Evolutionary conservation across 2,329 filamentous ascomycete species (phyloP), one percentile per base, ranked within the genome.

Genomic region (Pezicula neosporulosa): DNA sequence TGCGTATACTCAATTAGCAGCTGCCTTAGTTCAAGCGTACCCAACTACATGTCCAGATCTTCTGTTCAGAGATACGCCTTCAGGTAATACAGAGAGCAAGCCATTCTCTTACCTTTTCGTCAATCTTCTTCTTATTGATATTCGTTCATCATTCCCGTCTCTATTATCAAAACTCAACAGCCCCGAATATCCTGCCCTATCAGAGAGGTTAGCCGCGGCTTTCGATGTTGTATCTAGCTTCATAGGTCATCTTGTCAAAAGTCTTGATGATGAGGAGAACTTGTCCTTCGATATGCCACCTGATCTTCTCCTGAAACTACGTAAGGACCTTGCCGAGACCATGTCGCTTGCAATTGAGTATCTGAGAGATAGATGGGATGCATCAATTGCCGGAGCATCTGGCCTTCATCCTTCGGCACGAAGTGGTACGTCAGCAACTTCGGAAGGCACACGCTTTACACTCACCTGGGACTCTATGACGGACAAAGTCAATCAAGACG

Each of bases 281-380:
- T 33, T 56, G 13, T 28, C 63, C 4, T 68, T 80, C 41, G 63
- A 72, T 33, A 76, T 84, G 69, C 67, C 78, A 1, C 77, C 83
- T 0, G 81, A 85, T 50, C 75, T 77, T 21, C 74, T 89, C 24
- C 70, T 88, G 13, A 83, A 81, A 59, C 68, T 88, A 6, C 77
- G 82, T 37, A 80, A 76, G 46, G 72, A 77, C 49, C 76, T 88
- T 47, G 74, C 78, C 1, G 85, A 89, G 60, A 82, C 84, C 3
- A 75, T 87, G 62, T 82, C 81, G 0, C 67, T 84, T 2, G 77
- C 78, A 0, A 76, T 85, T 53, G 85, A 88, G 66, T 85, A 83
- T 63, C 73, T 89, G 2, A 78, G 84, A 38, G 86, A 89, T 61
- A 72, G 85, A n/a, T 88, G 82, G 81, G 85, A 89, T 61, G 81